phyloP scores from a whole-genome alignment of 495 filamentous ascomycete species.

The Sphaerosporella brunnea region DNA sequence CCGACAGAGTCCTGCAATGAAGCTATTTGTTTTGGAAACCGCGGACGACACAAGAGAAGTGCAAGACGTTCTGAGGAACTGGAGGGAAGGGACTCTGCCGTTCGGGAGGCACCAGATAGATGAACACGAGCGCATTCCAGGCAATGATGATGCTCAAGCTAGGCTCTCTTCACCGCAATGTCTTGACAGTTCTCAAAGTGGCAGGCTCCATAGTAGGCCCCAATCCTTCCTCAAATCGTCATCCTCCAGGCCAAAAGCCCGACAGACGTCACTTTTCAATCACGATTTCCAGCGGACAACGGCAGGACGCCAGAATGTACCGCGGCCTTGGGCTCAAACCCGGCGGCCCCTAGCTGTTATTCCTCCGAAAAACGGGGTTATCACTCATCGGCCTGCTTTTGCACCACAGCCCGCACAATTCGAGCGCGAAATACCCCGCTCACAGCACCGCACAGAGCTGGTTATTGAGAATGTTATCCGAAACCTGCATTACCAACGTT shows the following conservation, averaged over 20 bases:
- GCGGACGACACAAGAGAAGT: constrained; percentile 59
- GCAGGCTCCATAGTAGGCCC: neutral
- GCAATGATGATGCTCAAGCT: neutral
- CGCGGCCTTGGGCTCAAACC: neutral
- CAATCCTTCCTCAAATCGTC: neutral
- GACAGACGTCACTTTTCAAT: neutral
- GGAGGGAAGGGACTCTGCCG: constrained; percentile 46
- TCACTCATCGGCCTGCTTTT: neutral
- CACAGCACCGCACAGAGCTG: neutral
- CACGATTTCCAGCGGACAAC: neutral
- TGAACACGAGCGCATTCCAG: neutral
- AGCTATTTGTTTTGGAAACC: constrained; percentile 55
- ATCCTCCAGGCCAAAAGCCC: neutral
- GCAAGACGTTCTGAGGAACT: constrained; percentile 46
- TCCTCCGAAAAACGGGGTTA: neutral
- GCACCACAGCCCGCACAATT: neutral
- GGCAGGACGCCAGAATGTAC: no score
- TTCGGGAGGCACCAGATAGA: constrained; percentile 5
- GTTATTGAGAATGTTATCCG: constrained; percentile 3
- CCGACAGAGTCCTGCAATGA: constrained; percentile 54
- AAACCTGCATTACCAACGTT: neutral
- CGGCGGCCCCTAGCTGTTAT: neutral
- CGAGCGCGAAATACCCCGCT: neutral
- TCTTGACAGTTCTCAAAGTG: neutral
- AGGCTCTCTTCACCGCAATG: neutral